Conservation (phyloP, 208 protist genomes). For the Tritrichomonas musculus region DNA sequence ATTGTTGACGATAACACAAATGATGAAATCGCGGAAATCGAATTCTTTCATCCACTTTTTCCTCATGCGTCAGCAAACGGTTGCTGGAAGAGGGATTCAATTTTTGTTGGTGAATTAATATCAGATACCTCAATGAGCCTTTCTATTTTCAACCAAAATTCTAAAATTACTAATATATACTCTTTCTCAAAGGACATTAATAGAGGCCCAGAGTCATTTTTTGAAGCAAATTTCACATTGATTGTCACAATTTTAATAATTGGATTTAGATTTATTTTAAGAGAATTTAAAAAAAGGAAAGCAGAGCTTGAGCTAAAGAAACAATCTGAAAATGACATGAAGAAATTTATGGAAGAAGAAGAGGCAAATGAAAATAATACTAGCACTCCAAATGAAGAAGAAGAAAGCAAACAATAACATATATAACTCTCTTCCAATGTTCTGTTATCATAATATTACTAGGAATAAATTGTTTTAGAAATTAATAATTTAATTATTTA, state of each 20-base stretch:
- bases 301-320: neutral
- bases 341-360: neutral
- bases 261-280: neutral
- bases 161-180: neutral
- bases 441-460: too few relatives aligned
- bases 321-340: neutral
- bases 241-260: neutral
- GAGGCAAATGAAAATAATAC: neutral
- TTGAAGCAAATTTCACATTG: neutral
- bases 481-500: too few relatives aligned
- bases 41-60: neutral
- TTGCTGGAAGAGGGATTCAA: neutral
- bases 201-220: neutral
- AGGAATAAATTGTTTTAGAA: too few relatives aligned
- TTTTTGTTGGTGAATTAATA: neutral
- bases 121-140: neutral
- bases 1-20: neutral
- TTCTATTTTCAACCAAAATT: neutral
- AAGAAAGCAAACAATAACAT: too few relatives aligned
- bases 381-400: too few relatives aligned
- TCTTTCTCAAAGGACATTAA: neutral
- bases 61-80: neutral
- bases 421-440: too few relatives aligned
- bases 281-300: neutral
- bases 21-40: neutral